phyloP scores from a whole-genome alignment of 805 yeast genomes.

The Cyberlindnera xylosilytica region DNA sequence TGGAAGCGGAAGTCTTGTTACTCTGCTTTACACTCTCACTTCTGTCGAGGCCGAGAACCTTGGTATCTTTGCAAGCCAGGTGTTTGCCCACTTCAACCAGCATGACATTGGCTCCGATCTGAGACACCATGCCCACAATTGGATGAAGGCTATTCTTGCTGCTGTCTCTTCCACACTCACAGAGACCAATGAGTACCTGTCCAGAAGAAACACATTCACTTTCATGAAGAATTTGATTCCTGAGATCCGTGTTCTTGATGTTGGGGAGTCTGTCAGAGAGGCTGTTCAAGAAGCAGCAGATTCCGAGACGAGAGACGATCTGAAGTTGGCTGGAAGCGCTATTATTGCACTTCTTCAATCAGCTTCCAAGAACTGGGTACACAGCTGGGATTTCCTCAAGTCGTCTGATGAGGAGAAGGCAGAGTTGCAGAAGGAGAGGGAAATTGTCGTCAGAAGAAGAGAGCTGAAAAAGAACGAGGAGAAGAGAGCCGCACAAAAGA shows the following conservation, averaged over 20 bases:
- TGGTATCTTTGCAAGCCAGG: conserved; percentile 65
- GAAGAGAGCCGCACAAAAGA: conserved; percentile 11
- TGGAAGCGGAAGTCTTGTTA: conserved; percentile 43
- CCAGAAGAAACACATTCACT: conserved; percentile 75
- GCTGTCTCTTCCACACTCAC: conserved; percentile 19
- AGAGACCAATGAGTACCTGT: conserved; percentile 61
- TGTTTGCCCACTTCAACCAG: conserved; percentile 46
- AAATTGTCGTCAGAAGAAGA: conserved; percentile 11
- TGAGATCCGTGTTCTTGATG: conserved; percentile 48
- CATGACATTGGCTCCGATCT: conserved; percentile 28
- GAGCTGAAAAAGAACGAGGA: conserved; percentile 15
- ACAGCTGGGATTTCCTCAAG: conserved; percentile 30
- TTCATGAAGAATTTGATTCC: conserved; percentile 73
- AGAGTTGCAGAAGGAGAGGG: conserved; percentile 18
- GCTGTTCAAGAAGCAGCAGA: conserved; percentile 45
- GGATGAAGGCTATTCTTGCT: conserved; percentile 50
- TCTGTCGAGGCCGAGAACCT: conserved; percentile 77
- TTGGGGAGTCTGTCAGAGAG: conserved; percentile 50
- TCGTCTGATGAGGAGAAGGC: conserved; percentile 42
- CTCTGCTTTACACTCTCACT: conserved; percentile 67
- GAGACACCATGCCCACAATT: conserved; percentile 42
- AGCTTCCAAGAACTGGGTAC: conserved; percentile 42
- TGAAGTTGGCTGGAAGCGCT: conserved; percentile 73
- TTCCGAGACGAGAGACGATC: conserved; percentile 71
- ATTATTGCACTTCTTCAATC: conserved; percentile 63